Conservation (phyloP, 352 stramenopile genomes). For the Globisporangium okanoganense region DNA sequence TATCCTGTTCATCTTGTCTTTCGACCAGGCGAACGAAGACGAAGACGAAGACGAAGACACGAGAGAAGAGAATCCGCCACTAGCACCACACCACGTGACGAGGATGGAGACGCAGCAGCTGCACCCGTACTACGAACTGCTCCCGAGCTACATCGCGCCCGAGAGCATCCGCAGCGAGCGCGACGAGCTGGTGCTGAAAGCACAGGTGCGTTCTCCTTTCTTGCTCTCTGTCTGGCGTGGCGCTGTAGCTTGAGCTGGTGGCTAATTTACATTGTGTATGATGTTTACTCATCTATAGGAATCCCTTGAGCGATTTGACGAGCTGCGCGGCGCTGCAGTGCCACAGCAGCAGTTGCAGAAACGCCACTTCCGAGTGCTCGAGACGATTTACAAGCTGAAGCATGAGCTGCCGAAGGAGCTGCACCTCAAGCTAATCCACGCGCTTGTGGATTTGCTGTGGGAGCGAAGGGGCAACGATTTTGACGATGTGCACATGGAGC, state of each 20-base stretch:
- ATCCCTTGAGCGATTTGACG: slow-evolving; percentile 30
- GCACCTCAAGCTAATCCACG: slow-evolving; percentile 40
- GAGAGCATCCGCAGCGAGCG: slow-evolving; percentile 34
- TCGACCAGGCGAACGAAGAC: not conserved
- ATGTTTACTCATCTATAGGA: slow-evolving; percentile 20
- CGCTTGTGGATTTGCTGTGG: slow-evolving; percentile 48
- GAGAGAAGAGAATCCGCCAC: not conserved
- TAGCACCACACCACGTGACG: not conserved
- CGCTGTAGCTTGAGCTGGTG: too few species aligned
- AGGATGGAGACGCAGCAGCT: slow-evolving; percentile 5
- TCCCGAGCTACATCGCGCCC: slow-evolving; percentile 53
- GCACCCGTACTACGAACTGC: slow-evolving; percentile 56
- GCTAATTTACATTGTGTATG: too few species aligned
- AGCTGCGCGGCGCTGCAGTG: slow-evolving; percentile 15
- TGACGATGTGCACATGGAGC: slow-evolving; percentile 50
- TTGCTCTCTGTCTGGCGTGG: not conserved
- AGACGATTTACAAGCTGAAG: slow-evolving; percentile 66
- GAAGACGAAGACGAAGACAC: not conserved
- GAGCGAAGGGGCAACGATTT: slow-evolving; percentile 33
- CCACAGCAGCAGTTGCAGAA: slow-evolving; percentile 29
- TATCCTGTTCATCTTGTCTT: slow-evolving; percentile 2
- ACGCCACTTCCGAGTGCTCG: slow-evolving; percentile 53
- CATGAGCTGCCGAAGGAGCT: slow-evolving; percentile 40
- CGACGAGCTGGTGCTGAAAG: slow-evolving; percentile 39
- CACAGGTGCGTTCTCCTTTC: slow-evolving; percentile 22